Percentiles rank a stretch among this genome's conserved stretches.
These are phyloP conservation scores for Phytophthora quininea DNA, from an alignment of 352 stramenopile species.

Conservation along the genomic window DNA sequence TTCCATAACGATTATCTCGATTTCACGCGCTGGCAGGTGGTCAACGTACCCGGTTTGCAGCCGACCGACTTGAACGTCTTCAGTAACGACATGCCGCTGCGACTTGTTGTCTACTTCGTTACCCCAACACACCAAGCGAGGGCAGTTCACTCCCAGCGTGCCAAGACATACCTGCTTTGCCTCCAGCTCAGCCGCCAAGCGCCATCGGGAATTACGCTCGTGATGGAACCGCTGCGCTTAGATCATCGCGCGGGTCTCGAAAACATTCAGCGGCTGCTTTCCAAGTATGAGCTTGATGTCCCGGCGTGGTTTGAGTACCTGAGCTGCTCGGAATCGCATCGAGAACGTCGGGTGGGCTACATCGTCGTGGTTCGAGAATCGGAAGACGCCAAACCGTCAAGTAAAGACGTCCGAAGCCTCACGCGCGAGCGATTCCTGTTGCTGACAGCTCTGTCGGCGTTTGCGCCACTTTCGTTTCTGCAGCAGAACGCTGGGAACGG, in stretches of 20 bases:
- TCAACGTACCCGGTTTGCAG: slow-evolving; percentile 57
- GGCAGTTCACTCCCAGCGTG: slow-evolving; percentile 13
- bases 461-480: slow-evolving; percentile 47
- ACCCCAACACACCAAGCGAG: slow-evolving; percentile 32
- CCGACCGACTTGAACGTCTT: slow-evolving; percentile 53
- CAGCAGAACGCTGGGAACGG: slow-evolving; percentile 30
- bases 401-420: background rate
- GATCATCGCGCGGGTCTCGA: slow-evolving; percentile 18
- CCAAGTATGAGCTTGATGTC: slow-evolving; percentile 41
- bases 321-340: slow-evolving; percentile 36
- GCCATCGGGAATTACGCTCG: too few species aligned
- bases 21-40: slow-evolving; percentile 58
- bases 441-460: slow-evolving; percentile 41
- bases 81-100: slow-evolving; percentile 68
- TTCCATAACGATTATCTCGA: slow-evolving; percentile 81
- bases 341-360: slow-evolving; percentile 58
- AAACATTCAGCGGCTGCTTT: slow-evolving; percentile 35
- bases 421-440: slow-evolving; percentile 44
- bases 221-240: too few species aligned
- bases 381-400: slow-evolving; percentile 3
- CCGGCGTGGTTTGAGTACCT: slow-evolving; percentile 68
- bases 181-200: slow-evolving; percentile 46
- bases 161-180: slow-evolving; percentile 52
- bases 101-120: slow-evolving; percentile 61
- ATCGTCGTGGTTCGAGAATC: slow-evolving; percentile 42